Conservation (phyloP, 2,329 filamentous ascomycete species). For the Lojkania enalia region DNA sequence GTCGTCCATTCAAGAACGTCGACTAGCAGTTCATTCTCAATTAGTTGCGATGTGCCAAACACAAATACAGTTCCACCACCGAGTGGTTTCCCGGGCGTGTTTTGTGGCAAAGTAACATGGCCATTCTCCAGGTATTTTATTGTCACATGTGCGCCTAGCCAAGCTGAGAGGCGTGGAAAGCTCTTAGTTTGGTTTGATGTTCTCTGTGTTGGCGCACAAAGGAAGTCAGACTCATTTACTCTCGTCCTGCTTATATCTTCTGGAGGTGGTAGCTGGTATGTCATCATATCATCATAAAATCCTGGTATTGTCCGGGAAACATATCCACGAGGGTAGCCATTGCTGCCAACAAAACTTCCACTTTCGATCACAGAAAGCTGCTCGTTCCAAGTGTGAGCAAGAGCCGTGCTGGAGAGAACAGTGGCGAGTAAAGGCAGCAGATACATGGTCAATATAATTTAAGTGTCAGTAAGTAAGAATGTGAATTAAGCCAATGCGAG, state of each 20-base stretch:
- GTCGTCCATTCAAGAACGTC: constrained; percentile 76
- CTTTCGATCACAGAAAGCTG: neutral
- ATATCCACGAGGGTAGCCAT: constrained; percentile 1
- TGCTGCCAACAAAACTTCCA: neutral
- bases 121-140: constrained; percentile 52
- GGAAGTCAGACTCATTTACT: constrained; percentile 55
- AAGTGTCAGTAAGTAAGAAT: neutral
- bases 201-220: constrained; percentile 65
- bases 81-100: constrained; percentile 42
- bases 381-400: neutral
- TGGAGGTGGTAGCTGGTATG: neutral
- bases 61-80: constrained; percentile 46
- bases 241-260: constrained; percentile 24
- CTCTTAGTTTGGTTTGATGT: constrained; percentile 54
- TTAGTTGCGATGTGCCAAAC: constrained; percentile 46
- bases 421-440: neutral
- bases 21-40: constrained; percentile 56
- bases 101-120: constrained; percentile 47
- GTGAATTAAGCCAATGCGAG: neutral
- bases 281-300: neutral
- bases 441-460: constrained; percentile 1
- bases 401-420: neutral
- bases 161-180: constrained; percentile 62
- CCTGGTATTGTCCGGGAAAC: neutral
- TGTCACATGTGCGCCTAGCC: constrained; percentile 47